These are phyloP conservation scores for Aspergillus campestris DNA, from an alignment of 495 filamentous ascomycete genomes.

Conservation along the genomic window DNA sequence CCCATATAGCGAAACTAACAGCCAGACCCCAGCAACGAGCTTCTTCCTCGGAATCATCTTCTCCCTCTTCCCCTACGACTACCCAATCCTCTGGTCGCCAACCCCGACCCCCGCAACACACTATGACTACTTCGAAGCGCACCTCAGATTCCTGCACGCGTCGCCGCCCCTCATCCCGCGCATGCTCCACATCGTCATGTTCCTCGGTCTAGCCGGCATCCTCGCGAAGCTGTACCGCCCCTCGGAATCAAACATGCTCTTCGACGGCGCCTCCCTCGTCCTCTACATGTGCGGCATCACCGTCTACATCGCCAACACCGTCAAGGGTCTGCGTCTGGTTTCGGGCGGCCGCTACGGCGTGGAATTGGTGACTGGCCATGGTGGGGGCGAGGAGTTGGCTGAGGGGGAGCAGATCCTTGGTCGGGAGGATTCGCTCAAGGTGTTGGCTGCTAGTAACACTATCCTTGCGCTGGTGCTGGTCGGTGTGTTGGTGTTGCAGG, in stretches of 20 bases:
- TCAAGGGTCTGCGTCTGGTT: constrained; percentile 81
- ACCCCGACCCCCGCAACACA: constrained; percentile 52
- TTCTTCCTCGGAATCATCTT: constrained; percentile 99
- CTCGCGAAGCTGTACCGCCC: constrained; percentile 88
- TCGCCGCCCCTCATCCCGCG: constrained; percentile 86
- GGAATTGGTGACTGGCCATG: constrained; percentile 25
- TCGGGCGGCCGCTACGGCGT: constrained; percentile 45
- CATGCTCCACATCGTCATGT: constrained; percentile 87
- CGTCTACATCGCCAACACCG: constrained; percentile 89
- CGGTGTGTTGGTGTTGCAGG: constrained; percentile 87
- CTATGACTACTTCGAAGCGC: constrained; percentile 72
- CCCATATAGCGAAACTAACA: constrained; percentile 5
- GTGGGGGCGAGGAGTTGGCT: not conserved
- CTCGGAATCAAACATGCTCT: constrained; percentile 86
- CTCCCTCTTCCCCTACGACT: constrained; percentile 95
- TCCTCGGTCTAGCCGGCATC: constrained; percentile 81
- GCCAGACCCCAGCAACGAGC: constrained; percentile 58
- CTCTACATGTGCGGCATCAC: constrained; percentile 87
- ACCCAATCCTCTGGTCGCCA: constrained; percentile 87
- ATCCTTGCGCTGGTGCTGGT: constrained; percentile 87
- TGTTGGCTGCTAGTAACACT: constrained; percentile 91
- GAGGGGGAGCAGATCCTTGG: constrained; percentile 39
- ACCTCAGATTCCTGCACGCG: constrained; percentile 77
- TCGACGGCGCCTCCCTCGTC: constrained; percentile 85
- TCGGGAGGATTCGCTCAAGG: constrained; percentile 78